Base-by-base conservation (phyloP, 1,139 yeast species). In the Yamadazyma buinensis region DNA sequence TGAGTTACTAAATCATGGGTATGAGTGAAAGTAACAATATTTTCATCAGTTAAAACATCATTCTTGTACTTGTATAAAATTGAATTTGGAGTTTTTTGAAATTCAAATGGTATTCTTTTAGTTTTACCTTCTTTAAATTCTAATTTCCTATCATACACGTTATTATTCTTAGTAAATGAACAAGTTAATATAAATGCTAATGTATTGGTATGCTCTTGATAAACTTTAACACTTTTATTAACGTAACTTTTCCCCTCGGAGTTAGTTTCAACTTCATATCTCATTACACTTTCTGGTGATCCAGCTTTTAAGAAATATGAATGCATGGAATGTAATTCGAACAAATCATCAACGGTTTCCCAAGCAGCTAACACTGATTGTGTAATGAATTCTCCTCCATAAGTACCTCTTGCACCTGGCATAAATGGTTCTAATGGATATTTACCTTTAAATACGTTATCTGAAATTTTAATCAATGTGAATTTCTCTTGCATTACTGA, bases 301-400 rank as follows among this genome's bases (percentile, higher is more conserved):
- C 65, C 69, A 1, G 68, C 61, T 36, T 54, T 57, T 11, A 65
- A 48, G 39, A 67, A 67, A 43, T 57, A 63, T 4, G 67, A 56
- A 40, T 68, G 74, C 32, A 67, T 51, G 7, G 71, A 64, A 36
- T 67, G 67, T 5, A 72, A 67, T 7, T 58, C 54, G 43, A 64
- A 57, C 7, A 58, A 53, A 43, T 64, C 62, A 38, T 63, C 69
- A 40, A 67, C 48, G 9, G 68, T 50, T 30, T 53, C 62, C 65
- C 67, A 65, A 2, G 67, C 69, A 0, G 71, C 74, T 28, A 55
- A 40, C 10, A 60, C 35, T 1, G 60, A 57, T 42, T 65, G 72
- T 15, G 57, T 40, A 4, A 65, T 46, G 23, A 64, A 49, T 34
- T 67, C 74, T 3, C 73, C 74, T 3, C 74, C 74, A 43, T 57